Conservation (phyloP, 805 yeast genomes). For the Candida chilensis region DNA sequence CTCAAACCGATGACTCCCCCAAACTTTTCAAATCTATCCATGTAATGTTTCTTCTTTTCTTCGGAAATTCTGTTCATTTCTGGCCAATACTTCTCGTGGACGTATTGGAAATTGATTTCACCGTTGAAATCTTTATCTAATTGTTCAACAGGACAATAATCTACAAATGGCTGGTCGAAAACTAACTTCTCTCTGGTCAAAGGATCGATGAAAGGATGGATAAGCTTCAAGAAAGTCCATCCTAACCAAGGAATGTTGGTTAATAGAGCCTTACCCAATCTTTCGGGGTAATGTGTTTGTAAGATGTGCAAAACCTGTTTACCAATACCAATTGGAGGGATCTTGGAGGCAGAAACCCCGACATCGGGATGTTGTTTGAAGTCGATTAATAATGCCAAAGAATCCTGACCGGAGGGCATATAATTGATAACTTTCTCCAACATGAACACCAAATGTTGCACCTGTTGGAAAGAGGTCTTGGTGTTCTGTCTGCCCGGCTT, state of each 20-base stretch:
- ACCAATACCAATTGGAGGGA: conserved; percentile 86
- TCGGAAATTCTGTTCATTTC: conserved; percentile 52
- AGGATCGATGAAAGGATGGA: conserved; percentile 95
- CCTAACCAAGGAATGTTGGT: conserved; percentile 93
- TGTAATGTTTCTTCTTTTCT: conserved; percentile 50
- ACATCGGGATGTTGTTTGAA: conserved; percentile 71
- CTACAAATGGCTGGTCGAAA: conserved; percentile 79
- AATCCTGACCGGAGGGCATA: conserved; percentile 96
- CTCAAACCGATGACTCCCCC: conserved; percentile 74
- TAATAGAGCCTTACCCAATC: conserved; percentile 86
- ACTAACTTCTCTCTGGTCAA: conserved; percentile 89
- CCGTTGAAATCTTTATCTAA: conserved; percentile 86
- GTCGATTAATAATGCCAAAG: conserved; percentile 84
- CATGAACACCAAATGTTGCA: conserved; percentile 91
- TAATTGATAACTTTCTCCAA: conserved; percentile 86
- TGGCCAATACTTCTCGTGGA: conserved; percentile 77
- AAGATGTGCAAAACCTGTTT: conserved; percentile 87
- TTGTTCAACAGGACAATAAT: conserved; percentile 76
- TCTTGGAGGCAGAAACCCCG: conserved; percentile 49
- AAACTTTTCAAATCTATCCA: conserved; percentile 58
- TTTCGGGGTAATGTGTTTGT: conserved; percentile 96
- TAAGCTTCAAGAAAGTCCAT: conserved; percentile 84
- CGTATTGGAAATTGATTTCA: conserved; percentile 70
- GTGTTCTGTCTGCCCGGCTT: conserved; percentile 97
- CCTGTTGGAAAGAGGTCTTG: conserved; percentile 80